Evolutionary conservation across 495 filamentous ascomycete genomes (phyloP), one percentile per base, ranked within the genome.

Genomic region (Daldinia caldariorum): DNA sequence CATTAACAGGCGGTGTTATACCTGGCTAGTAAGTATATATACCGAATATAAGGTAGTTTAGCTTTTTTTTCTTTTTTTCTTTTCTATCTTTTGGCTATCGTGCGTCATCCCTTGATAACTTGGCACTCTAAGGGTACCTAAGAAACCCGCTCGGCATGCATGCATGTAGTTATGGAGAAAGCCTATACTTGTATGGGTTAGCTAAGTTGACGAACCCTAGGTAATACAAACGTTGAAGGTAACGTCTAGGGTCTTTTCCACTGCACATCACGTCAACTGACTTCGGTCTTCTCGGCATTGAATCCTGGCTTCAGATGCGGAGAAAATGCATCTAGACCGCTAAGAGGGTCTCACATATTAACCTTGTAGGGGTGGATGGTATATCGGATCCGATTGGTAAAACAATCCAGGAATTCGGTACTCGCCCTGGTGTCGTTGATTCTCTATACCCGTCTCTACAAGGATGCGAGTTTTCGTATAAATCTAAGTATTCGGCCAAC

Each of bases 331-430:
- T 34, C 16, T 37, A 35, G 43, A 10, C 53, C 22, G 58, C 66
- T 14, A 58, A 57, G 58, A 61, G 62, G 8, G 51, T 50, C 49
- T 20, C 34, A 62, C 43, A 68, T 31, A 58, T 68, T 62, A 50
- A 41, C 58, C 41, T n/a, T 56, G 56, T n/a, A 50, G 50, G n/a
- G 43, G 16, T 47, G 16, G 43, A 47, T 47, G 18, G 20, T 9
- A 3, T 47, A 2, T 20, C 9, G 43, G 43, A 22, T 9, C 20
- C 18, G 18, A 18, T 47, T 22, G 3, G 20, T 47, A 45, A 69
- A 45, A 58, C 29, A 35, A 53, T 45, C 6, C 43, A 37, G 8
- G 32, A n/a, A 6, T 22, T 59, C 26, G 54, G 35, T 29, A 39
- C 66, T 54, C 66, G 20, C n/a, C 41, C 16, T 20, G 41, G 39